Evolutionary conservation across 2,329 filamentous ascomycete species (phyloP).

Genomic region (Phoma herbarum): DNA sequence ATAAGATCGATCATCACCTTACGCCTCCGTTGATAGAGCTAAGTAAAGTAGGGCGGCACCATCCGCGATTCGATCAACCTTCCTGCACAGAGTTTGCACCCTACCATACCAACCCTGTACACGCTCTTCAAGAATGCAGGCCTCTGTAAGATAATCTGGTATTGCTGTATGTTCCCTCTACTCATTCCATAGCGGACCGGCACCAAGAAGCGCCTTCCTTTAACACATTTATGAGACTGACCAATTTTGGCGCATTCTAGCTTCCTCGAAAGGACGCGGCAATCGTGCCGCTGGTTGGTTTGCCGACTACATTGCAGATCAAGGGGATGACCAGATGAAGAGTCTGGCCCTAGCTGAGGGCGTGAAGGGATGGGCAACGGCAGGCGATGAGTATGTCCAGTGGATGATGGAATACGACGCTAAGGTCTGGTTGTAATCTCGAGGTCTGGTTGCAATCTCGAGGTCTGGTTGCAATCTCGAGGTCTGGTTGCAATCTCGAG

Average conservation of each 20-base stretch:
- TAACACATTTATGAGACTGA: constrained; percentile 2
- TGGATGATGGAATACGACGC: constrained; percentile 4
- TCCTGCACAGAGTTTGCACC: constrained; percentile 7
- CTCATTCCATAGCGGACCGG: not conserved
- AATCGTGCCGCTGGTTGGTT: constrained; percentile 7
- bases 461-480: not conserved
- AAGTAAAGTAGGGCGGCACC: constrained; percentile 8
- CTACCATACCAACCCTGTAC: constrained; percentile 7
- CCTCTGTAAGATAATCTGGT: constrained; percentile 6
- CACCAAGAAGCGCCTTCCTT: constrained; percentile 5
- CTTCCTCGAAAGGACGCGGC: constrained; percentile 6
- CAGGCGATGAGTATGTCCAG: constrained; percentile 3
- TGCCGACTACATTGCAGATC: constrained; percentile 6
- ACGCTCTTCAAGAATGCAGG: constrained; percentile 5
- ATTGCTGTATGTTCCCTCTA: constrained; percentile 7
- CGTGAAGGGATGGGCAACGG: constrained; percentile 5
- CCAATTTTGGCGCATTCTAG: not conserved
- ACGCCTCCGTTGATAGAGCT: constrained; percentile 1
- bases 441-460: constrained; percentile 1
- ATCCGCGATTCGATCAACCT: constrained; percentile 10
- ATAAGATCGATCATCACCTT: constrained; percentile 1
- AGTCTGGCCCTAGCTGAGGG: constrained; percentile 3
- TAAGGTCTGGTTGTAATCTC: constrained; percentile 4
- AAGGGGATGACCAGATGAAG: constrained; percentile 10
- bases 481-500: too few relatives aligned